Base-by-base conservation (phyloP, 805 yeast species). In the Starmerella sirachaensis region DNA sequence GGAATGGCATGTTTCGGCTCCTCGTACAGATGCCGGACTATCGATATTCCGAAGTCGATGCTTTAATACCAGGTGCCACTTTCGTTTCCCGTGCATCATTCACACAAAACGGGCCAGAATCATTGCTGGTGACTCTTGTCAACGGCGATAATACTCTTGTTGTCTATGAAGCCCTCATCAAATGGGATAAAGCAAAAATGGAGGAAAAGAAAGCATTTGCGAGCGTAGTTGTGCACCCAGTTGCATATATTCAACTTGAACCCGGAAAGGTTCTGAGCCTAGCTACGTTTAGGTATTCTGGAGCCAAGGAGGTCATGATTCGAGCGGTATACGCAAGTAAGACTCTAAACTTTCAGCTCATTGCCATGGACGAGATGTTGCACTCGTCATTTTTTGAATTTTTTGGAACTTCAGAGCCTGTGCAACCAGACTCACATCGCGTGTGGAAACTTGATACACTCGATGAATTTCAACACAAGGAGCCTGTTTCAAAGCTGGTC, bases 1-100 rank as follows among this genome's bases (percentile, higher is more conserved):
- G 68, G 38, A 71, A 74, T 46, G 93, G 91, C 1, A 62, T 65
- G 38, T 57, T 76, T 28, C 61, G 67, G 18, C 55, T 78, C 20
- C 74, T 75, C 62, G 77, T 70, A 51, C 88, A 77, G 53, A 39
- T 40, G 14, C 49, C 45, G 5, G 49, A 43, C 19, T 41, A 35
- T 16, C 49, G 47, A 10, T 43, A 48, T 34, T 31, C 46, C 18
- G 55, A 49, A 33, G 47, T 41, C 35, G 53, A 37, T 29, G 44
- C 45, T n/a, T 21, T 43, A 17, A 36, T 49, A 12, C 51, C 52
- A 8, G 53, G 46, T 7, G 40, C 47, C 6, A 52, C 46, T 11
- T 34, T 44, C 13, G 47, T 57, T 8, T 37, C 54, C 5, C 54
- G 46, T 20, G 60, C 60, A 1, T 32, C 48, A 2, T 46, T 53